Percentiles rank a stretch among this genome's conserved stretches.
Evolutionary conservation across 2,329 filamentous ascomycete genomes (phyloP).

Genomic region (Saccharata proteae): DNA sequence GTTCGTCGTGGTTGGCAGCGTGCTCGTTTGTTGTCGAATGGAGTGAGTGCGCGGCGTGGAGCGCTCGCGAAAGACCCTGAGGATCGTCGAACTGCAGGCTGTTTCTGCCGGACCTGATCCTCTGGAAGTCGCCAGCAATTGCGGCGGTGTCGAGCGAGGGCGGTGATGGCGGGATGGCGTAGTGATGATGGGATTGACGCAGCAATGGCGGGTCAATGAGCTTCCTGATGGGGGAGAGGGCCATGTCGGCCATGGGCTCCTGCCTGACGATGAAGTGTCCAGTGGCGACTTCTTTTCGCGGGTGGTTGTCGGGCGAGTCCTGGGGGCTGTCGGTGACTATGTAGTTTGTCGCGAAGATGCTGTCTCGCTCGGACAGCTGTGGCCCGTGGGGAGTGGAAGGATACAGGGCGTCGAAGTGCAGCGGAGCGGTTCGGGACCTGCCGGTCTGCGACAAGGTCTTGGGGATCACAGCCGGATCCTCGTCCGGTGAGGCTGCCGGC

Average conservation of each 20-base stretch:
- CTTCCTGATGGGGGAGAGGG: constrained; percentile 18
- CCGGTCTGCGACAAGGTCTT: constrained; percentile 24
- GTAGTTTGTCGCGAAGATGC: constrained; percentile 53
- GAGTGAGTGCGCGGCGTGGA: no score
- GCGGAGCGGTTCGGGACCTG: constrained; percentile 26
- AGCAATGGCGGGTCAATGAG: constrained; percentile 20
- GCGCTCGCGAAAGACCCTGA: constrained; percentile 10
- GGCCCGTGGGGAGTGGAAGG: constrained; percentile 29
- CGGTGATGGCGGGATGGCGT: no score
- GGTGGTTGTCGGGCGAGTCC: constrained; percentile 21
- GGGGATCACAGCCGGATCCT: constrained; percentile 16
- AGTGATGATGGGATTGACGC: constrained; percentile 19
- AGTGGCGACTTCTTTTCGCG: constrained; percentile 25
- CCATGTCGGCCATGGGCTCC: constrained; percentile 17
- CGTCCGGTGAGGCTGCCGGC: constrained; percentile 11
- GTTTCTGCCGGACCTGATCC: constrained; percentile 5
- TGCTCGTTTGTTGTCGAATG: constrained; percentile 17
- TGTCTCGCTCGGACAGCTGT: constrained; percentile 49
- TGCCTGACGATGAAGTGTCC: no score
- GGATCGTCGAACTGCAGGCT: constrained; percentile 16
- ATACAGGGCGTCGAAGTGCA: constrained; percentile 22
- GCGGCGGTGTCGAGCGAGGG: constrained; percentile 6
- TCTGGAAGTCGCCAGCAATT: constrained; percentile 7
- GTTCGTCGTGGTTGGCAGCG: constrained; percentile 16
- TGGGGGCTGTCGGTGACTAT: constrained; percentile 37